Conservation (phyloP, 2,329 filamentous ascomycete species). For the Knoxdaviesia capensis region DNA sequence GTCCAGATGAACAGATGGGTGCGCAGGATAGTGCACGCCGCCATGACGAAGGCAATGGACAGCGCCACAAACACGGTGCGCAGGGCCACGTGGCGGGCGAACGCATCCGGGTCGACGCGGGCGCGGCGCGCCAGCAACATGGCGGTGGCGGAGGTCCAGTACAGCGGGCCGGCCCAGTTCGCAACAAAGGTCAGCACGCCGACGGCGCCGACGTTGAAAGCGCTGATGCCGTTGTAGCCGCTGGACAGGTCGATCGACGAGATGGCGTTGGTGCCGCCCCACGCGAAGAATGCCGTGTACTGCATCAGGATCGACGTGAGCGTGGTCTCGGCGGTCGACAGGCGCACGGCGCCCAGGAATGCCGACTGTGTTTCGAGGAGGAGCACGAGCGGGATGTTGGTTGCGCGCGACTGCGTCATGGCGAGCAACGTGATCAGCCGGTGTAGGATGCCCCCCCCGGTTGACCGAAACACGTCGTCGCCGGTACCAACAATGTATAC, state of each 20-base stretch:
- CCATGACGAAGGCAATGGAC: conserved; percentile 60
- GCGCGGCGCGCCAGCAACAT: conserved; percentile 28
- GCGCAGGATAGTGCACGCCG: conserved; percentile 62
- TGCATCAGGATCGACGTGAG: conserved; percentile 58
- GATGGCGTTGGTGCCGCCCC: conserved; percentile 84
- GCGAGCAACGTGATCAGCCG: conserved; percentile 59
- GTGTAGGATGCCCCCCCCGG: conserved; percentile 23
- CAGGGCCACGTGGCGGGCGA: conserved; percentile 33
- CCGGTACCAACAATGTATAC: conserved; percentile 10
- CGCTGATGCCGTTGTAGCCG: conserved; percentile 78
- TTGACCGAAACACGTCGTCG: too few species aligned
- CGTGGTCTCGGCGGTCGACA: conserved; percentile 38
- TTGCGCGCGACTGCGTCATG: conserved; percentile 66
- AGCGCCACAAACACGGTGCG: conserved; percentile 51
- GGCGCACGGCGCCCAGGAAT: conserved; percentile 23
- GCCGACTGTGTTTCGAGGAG: conserved; percentile 44
- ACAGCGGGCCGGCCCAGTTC: conserved; percentile 85
- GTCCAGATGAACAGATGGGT: conserved; percentile 97
- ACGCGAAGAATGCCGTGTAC: conserved; percentile 70
- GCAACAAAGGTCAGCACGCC: conserved; percentile 67
- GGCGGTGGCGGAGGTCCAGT: conserved; percentile 55
- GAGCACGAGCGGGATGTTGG: conserved; percentile 72
- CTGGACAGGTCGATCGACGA: conserved; percentile 88
- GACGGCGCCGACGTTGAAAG: conserved; percentile 64
- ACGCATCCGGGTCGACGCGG: conserved; percentile 12